Percentiles rank a stretch among this genome's conserved stretches.
These are phyloP conservation scores for Oryza meridionalis DNA, from an alignment of 176 grass and related monocot genomes.

Conservation along the genomic window DNA sequence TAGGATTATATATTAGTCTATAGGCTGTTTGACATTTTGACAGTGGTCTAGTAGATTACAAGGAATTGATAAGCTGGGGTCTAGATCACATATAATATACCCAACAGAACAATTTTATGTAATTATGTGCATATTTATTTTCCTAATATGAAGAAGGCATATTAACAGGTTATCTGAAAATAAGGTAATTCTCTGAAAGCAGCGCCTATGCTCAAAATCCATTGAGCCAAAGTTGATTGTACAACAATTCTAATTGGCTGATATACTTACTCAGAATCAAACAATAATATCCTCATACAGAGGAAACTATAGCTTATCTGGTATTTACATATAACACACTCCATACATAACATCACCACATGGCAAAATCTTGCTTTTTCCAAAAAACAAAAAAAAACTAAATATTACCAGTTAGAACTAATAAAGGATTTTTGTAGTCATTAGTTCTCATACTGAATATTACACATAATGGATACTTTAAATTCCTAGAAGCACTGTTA, in stretches of 20 bases:
- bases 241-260: neutral
- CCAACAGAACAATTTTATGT: neutral
- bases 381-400: neutral
- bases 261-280: neutral
- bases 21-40: neutral
- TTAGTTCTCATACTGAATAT: neutral
- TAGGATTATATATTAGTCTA: neutral
- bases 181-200: conserved; percentile 31
- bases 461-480: neutral
- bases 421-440: neutral
- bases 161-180: neutral
- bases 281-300: neutral
- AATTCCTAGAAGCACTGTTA: neutral
- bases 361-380: neutral
- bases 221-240: conserved; percentile 1
- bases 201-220: neutral
- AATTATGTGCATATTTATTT: neutral
- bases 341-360: too few species aligned
- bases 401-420: neutral
- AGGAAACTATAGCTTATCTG: too few species aligned
- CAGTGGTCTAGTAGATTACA: conserved; percentile 23
- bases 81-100: conserved; percentile 19
- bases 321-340: too few species aligned
- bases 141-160: conserved; percentile 19
- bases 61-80: neutral